These are phyloP conservation scores for Gossypium schwendimanii DNA, from an alignment of 441 rosid genomes.

Conservation along the genomic window DNA sequence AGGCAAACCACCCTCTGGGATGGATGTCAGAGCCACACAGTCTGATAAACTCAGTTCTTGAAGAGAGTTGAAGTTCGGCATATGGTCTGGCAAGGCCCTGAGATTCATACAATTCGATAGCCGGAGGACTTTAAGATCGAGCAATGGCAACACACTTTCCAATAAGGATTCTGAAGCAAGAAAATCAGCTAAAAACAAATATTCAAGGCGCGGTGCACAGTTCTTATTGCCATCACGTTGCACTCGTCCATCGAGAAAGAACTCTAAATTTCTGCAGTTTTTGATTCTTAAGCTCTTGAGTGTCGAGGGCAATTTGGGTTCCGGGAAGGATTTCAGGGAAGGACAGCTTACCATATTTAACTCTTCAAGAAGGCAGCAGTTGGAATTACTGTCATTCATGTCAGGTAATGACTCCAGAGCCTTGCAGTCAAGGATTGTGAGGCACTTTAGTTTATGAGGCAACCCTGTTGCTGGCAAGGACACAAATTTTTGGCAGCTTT, in stretches of 20 bases:
- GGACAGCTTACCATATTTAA: neutral
- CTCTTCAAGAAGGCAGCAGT: neutral
- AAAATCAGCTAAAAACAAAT: neutral
- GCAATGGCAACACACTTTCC: neutral
- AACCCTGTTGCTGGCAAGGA: neutral
- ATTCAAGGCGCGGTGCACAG: neutral
- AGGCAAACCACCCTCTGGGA: slow-evolving; percentile 26
- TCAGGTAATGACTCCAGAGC: neutral
- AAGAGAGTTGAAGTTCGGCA: slow-evolving; percentile 24
- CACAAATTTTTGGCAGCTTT: neutral
- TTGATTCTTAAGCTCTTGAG: neutral
- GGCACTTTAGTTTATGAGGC: neutral
- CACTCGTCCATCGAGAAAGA: neutral
- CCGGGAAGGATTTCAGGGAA: neutral
- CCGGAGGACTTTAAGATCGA: neutral
- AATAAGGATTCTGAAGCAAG: slow-evolving; percentile 3
- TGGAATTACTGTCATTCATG: neutral
- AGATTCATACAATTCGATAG: slow-evolving; percentile 16
- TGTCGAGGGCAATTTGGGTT: neutral
- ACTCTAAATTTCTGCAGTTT: neutral
- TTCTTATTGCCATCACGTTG: neutral
- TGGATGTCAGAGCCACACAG: slow-evolving; percentile 20
- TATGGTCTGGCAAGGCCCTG: slow-evolving; percentile 16
- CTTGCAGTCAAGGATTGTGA: neutral
- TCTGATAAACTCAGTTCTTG: slow-evolving; percentile 9